phyloP scores from a whole-genome alignment of 148 eudicot genomes.

The Rhododendron simsii region DNA sequence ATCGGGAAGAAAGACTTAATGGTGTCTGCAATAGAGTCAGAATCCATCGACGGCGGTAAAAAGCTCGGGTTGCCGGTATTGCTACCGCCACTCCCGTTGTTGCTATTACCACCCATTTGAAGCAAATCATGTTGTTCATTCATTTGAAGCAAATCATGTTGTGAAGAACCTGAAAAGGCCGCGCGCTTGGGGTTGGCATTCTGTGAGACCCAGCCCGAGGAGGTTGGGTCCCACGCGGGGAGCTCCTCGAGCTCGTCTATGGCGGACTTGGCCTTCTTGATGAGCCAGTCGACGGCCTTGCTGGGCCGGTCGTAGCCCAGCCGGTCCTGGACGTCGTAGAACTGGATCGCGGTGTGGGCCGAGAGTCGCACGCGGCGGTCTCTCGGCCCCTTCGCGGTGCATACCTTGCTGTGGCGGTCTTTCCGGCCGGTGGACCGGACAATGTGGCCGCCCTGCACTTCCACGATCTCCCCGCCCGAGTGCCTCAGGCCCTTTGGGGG shows the following conservation, averaged over 20 bases:
- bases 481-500: constrained; percentile 37
- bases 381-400: constrained; percentile 87
- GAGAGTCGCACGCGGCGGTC: constrained; percentile 82
- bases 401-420: constrained; percentile 86
- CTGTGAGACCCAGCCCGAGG: constrained; percentile 1
- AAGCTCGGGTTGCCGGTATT: constrained; percentile 22
- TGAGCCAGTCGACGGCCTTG: constrained; percentile 92
- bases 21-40: constrained; percentile 76
- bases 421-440: constrained; percentile 80
- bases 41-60: constrained; percentile 69
- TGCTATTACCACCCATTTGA: constrained; percentile 6
- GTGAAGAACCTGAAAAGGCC: neutral
- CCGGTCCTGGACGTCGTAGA: constrained; percentile 86
- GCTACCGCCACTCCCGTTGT: constrained; percentile 2
- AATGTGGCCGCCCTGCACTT: constrained; percentile 93
- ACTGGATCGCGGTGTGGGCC: constrained; percentile 87
- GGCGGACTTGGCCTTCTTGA: constrained; percentile 69
- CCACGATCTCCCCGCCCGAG: constrained; percentile 72
- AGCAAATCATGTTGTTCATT: neutral
- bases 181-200: neutral
- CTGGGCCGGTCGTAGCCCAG: constrained; percentile 89
- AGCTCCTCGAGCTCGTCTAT: constrained; percentile 80
- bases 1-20: constrained; percentile 82
- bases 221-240: constrained; percentile 77
- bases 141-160: neutral